Evolutionary conservation across 495 filamentous ascomycete species (phyloP).

Genomic region (Pseudevernia furfuracea): DNA sequence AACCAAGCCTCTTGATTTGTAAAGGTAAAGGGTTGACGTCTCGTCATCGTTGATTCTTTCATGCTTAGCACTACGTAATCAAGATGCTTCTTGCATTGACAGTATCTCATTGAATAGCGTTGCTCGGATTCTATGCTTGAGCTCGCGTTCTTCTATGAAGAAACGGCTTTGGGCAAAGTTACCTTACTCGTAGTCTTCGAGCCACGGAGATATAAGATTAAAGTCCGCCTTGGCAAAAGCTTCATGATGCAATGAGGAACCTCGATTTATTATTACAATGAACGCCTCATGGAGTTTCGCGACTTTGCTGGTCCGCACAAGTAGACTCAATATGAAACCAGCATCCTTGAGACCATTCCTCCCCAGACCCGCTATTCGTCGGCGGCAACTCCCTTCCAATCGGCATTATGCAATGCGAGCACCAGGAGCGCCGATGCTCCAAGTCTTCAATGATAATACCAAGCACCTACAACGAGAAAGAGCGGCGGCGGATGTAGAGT

Average conservation of each 20-base stretch:
- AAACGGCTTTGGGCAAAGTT: neutral
- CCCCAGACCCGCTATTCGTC: slow-evolving; percentile 21
- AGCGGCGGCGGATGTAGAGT: slow-evolving; percentile 60
- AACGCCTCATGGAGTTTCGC: neutral
- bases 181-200: neutral
- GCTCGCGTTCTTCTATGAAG: neutral
- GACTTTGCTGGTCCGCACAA: neutral
- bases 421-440: slow-evolving; percentile 63
- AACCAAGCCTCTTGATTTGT: neutral
- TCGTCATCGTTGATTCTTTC: neutral
- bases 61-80: neutral
- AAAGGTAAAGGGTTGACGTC: neutral
- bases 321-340: slow-evolving; percentile 21
- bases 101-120: neutral
- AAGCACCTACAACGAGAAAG: slow-evolving; percentile 91
- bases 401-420: slow-evolving; percentile 63
- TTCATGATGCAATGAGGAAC: slow-evolving; percentile 4
- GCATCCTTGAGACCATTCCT: slow-evolving; percentile 25
- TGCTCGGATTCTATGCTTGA: neutral
- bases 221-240: neutral
- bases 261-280: neutral
- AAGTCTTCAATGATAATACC: slow-evolving; percentile 82
- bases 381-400: slow-evolving; percentile 4
- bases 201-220: neutral
- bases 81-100: neutral